Evolutionary conservation across 1,284 basidiomycete genomes (phyloP).

Genomic region (Lentinula novae-zelandiae): DNA sequence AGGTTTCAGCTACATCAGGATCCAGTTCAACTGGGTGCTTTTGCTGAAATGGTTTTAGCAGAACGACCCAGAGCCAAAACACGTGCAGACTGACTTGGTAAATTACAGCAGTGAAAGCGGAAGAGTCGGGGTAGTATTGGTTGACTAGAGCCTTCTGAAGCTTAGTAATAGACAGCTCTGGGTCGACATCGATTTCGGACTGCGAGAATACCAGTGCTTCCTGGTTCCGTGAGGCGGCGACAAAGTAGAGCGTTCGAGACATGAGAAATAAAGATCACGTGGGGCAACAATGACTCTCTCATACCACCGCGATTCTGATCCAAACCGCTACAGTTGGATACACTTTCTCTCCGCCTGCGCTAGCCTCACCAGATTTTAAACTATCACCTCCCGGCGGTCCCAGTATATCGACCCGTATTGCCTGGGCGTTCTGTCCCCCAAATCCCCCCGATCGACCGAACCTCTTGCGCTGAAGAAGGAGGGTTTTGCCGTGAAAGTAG

Average conservation of each 20-base stretch:
- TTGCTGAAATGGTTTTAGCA: neutral
- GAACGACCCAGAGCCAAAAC: neutral
- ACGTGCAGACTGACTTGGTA: neutral
- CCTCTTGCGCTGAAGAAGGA: slow-evolving; percentile 46
- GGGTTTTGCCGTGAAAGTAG: slow-evolving; percentile 30
- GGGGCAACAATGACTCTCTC: too few relatives aligned
- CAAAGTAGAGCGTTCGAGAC: too few relatives aligned
- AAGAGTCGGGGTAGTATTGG: neutral
- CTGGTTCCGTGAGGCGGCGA: too few relatives aligned
- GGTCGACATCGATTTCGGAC: neutral
- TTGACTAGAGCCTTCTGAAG: neutral
- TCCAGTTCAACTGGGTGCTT: neutral
- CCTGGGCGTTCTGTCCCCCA: slow-evolving; percentile 46
- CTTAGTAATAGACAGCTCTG: neutral
- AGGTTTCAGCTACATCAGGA: neutral
- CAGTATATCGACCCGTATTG: slow-evolving; percentile 52
- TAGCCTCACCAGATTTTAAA: slow-evolving; percentile 50
- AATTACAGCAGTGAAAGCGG: neutral
- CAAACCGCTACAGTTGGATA: slow-evolving; percentile 65
- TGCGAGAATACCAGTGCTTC: too few relatives aligned
- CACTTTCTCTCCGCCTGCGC: slow-evolving; percentile 28
- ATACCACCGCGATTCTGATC: slow-evolving; percentile 54
- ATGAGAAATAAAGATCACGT: too few relatives aligned
- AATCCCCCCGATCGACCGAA: slow-evolving; percentile 25
- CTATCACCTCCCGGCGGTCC: slow-evolving; percentile 52